Evolutionary conservation across 306 rosid genomes (phyloP).

Genomic region (Sicyos baderoa): DNA sequence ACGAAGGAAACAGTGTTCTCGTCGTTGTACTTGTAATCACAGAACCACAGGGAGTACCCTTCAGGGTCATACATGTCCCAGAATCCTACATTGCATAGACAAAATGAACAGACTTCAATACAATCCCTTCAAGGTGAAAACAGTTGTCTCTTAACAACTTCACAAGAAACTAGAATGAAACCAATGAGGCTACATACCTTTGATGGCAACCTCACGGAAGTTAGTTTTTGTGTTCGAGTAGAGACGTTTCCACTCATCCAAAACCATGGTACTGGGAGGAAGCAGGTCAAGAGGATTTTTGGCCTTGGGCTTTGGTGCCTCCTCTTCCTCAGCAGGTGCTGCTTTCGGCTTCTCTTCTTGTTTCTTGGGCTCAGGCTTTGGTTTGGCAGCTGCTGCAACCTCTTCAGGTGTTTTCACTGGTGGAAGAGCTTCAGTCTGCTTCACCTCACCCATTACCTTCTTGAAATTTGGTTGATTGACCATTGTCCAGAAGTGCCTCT

Average conservation of each 20-base stretch:
- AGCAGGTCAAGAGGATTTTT: conserved; percentile 85
- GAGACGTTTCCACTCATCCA: conserved; percentile 92
- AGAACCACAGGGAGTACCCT: conserved; percentile 90
- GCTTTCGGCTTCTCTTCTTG: conserved; percentile 34
- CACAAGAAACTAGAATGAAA: not conserved
- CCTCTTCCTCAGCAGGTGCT: conserved; percentile 48
- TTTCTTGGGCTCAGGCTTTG: conserved; percentile 59
- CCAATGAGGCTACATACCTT: conserved; percentile 36
- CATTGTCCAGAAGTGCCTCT: conserved; percentile 90
- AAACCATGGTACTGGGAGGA: conserved; percentile 77
- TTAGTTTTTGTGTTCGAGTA: conserved; percentile 83
- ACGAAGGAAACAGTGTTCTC: conserved; percentile 79
- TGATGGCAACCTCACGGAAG: conserved; percentile 93
- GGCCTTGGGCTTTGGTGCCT: conserved; percentile 85
- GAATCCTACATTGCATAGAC: conserved; percentile 43
- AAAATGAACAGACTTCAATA: not conserved
- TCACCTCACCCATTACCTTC: conserved; percentile 58
- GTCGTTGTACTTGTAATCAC: conserved; percentile 79
- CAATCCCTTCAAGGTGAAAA: not conserved
- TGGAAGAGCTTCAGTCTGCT: conserved; percentile 50
- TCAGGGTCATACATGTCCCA: conserved; percentile 97
- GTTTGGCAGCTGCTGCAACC: conserved; percentile 46
- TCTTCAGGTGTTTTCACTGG: conserved; percentile 67
- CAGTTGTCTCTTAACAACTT: not conserved
- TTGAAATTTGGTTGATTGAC: conserved; percentile 82